Conservation (phyloP, 2,329 filamentous ascomycete species). For the Aspergillus melleus region DNA sequence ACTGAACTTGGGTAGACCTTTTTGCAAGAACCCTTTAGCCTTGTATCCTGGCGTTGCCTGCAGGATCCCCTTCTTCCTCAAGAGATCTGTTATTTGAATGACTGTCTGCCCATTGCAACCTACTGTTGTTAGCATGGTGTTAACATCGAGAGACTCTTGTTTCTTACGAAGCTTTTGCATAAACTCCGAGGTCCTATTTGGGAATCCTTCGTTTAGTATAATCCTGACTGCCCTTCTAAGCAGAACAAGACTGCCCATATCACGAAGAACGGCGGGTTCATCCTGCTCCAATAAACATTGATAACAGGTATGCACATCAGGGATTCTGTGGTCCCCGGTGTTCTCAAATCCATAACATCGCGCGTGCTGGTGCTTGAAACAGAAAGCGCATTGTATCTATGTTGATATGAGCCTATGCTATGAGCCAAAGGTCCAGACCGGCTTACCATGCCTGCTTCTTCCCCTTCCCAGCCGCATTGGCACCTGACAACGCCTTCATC, state of each 20-base stretch:
- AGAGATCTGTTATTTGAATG: constrained; percentile 29
- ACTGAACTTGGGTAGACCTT: constrained; percentile 30
- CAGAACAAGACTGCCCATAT: constrained; percentile 30
- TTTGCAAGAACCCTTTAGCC: constrained; percentile 29
- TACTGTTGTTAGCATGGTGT: constrained; percentile 17
- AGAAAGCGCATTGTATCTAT: constrained; percentile 48
- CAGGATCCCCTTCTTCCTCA: constrained; percentile 28
- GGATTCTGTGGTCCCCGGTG: constrained; percentile 39
- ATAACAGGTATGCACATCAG: constrained; percentile 49
- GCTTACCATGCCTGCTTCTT: constrained; percentile 46
- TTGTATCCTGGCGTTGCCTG: constrained; percentile 32
- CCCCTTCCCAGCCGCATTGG: constrained; percentile 42
- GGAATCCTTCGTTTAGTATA: constrained; percentile 32
- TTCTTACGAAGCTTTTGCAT: constrained; percentile 33
- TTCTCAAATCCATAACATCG: constrained; percentile 48
- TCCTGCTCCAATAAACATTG: constrained; percentile 41
- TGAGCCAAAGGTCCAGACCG: constrained; percentile 4
- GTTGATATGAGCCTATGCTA: constrained; percentile 9
- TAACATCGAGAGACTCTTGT: background rate
- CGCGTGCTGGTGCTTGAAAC: constrained; percentile 47
- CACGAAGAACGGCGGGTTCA: constrained; percentile 25
- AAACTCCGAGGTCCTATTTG: constrained; percentile 24
- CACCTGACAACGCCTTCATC: constrained; percentile 30
- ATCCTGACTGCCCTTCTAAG: constrained; percentile 29
- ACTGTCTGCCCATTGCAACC: constrained; percentile 33